Base-by-base conservation (phyloP, 345 rosid species). In the Eucalyptus polyanthemos region DNA sequence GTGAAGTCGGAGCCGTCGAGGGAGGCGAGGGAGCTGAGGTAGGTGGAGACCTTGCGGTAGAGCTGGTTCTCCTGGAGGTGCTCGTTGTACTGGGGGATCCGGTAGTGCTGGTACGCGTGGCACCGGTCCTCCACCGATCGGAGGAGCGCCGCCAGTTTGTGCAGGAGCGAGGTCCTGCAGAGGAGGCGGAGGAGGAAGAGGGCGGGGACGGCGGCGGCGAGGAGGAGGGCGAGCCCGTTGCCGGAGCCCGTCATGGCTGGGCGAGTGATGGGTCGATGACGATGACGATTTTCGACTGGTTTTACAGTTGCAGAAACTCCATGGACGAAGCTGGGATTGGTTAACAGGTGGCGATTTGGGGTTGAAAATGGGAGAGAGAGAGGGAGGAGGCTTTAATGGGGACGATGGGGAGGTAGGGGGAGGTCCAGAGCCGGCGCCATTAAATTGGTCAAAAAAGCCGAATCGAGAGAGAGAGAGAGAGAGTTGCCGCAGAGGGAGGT, bases 1-100 rank as follows among this genome's bases (percentile, higher is more conserved):
- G 95, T 91, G 94, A 90, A 92, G 76, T 96, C 91, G 54, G 97
- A 92, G 87, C 95, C 95, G 87, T 94, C 96, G 14, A 93, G 90
- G 13, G 96, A 93, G 13, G 94, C 58, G 10, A 95, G 89, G 65
- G 96, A 94, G 88, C 90, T 90, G 44, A 96, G 92, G 91, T 96
- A 96, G 83, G 90, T 87, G 14, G 93, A 90, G 67, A 94, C 93
- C 86, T 93, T 93, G 44, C 88, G 88, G 60, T 94, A 92, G 14
- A 96, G 95, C 34, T 91, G 91, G 87, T 96, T 96, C 44, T 93
- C 95, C 72, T 96, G 96, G 81, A 90, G 90, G 88, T 83, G 89
- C 47, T 91, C 94, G 88, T 92, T 92, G 90, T 88, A 90, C 86
- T 92, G 94, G 14, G 96, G 96, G 22, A 95, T 93, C 51, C 90